Evolutionary conservation across 345 rosid species (phyloP).

Genomic region (Populus ilicifolia): DNA sequence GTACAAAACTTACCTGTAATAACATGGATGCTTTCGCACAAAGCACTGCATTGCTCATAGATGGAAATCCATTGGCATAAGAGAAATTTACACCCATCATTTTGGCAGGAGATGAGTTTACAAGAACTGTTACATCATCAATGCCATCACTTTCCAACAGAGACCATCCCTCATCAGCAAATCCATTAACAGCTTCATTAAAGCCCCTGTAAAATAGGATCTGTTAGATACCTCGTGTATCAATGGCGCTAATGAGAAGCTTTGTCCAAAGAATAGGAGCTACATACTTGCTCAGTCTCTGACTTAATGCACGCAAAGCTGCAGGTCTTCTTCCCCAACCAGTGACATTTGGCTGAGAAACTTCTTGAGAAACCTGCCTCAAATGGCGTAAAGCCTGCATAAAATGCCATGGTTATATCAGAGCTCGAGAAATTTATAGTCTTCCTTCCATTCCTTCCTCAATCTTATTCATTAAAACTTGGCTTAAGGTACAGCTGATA

Average conservation of each 20-base stretch:
- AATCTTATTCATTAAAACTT: neutral
- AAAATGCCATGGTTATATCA: neutral
- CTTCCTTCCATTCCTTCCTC: neutral
- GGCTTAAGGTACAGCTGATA: too few species aligned
- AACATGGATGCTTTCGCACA: conserved; percentile 99
- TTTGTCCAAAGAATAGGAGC: neutral
- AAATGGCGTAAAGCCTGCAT: conserved; percentile 84
- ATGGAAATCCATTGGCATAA: conserved; percentile 71
- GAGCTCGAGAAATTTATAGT: neutral
- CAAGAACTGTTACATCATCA: conserved; percentile 92
- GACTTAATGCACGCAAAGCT: conserved; percentile 88
- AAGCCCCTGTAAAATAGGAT: conserved; percentile 59
- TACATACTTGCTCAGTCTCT: conserved; percentile 71
- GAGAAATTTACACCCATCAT: conserved; percentile 83
- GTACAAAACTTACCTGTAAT: conserved; percentile 57
- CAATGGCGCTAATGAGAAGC: conserved; percentile 4
- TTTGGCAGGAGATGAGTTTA: conserved; percentile 91
- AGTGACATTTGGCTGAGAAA: conserved; percentile 69
- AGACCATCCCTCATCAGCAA: conserved; percentile 97
- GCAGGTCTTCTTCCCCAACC: conserved; percentile 98
- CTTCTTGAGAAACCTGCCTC: conserved; percentile 91
- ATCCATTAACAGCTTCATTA: conserved; percentile 94
- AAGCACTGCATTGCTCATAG: conserved; percentile 74
- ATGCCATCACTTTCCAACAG: conserved; percentile 85
- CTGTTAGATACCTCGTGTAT: neutral